Base-by-base conservation (phyloP, 306 rosid genomes). In the Luffa aegyptiaca region DNA sequence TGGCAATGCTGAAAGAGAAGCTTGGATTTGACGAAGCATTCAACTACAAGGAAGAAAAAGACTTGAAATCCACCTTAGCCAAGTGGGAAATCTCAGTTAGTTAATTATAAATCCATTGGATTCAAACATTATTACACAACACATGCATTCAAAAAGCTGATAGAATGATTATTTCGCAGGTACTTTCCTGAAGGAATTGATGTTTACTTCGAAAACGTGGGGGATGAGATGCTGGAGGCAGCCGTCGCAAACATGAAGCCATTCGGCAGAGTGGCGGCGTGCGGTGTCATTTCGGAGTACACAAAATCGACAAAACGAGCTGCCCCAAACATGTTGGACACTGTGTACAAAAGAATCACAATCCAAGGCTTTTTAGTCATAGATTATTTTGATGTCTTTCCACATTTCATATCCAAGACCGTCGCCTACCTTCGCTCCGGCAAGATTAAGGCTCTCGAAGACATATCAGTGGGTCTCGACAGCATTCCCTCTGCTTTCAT, bases 141-240 rank as follows among this genome's bases (percentile, higher is more conserved):
- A 26, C 31, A n/a, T n/a, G n/a, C n/a, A 26, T 26, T 26, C 31
- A 26, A 26, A 26, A 26, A n/a, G n/a, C n/a, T 26, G 31, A 26
- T 26, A 26, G 31, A 26, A 26, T 26, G 0, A 26, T 26, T 26
- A 26, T 26, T 14, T 49, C 12, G 20, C 82, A 91, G 93, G 88
- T 82, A 80, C 84, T 93, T 91, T 70, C 94, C 93, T 0, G 84
- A 85, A 20, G 97, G 97, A 70, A 91, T 93, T 72, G 93, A 93
- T 57, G 72, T 91, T 64, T 93, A 88, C 72, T 91, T 93, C 33
- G 97, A 93, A 87, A 91, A 93, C 52, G 98, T 93, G 39, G 96
- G 97, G 1, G 90, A 65, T 0, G 88, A 87, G 72, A 91, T 90
- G 89, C 82, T 86, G 21, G 91, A 90, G 39, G 98, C 94, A 56